phyloP scores from a whole-genome alignment of 768 basidiomycete genomes.

The Mycena capillaripes region DNA sequence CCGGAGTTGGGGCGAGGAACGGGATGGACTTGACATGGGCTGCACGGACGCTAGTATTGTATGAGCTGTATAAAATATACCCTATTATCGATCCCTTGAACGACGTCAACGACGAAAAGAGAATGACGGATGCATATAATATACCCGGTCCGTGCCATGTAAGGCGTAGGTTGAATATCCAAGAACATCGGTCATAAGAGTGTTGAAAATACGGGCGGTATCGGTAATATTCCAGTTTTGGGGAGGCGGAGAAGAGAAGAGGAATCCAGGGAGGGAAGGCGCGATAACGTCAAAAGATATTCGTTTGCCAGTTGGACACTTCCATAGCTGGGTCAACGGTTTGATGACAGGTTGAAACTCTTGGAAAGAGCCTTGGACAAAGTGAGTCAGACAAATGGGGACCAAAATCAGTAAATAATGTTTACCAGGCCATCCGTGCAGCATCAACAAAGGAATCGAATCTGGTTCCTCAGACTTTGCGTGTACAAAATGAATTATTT shows the following conservation, averaged over 20 bases:
- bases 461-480: constrained; percentile 16
- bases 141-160: constrained; percentile 43
- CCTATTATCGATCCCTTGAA: constrained; percentile 8
- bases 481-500: constrained; percentile 28
- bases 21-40: constrained; percentile 18
- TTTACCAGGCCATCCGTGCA: constrained; percentile 32
- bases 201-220: constrained; percentile 44
- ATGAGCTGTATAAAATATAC: constrained; percentile 16
- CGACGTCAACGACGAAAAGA: background rate
- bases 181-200: constrained; percentile 44
- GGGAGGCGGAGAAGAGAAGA: constrained; percentile 36
- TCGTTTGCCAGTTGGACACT: background rate
- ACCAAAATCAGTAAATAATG: background rate
- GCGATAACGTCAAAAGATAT: constrained; percentile 20
- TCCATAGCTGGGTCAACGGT: constrained; percentile 17
- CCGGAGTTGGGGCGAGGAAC: constrained; percentile 7
- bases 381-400: background rate
- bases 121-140: background rate
- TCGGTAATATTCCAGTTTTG: constrained; percentile 36
- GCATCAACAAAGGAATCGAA: constrained; percentile 24
- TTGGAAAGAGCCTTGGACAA: constrained; percentile 25
- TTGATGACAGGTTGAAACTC: constrained; percentile 26
- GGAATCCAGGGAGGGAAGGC: constrained; percentile 37
- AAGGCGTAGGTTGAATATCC: constrained; percentile 41
- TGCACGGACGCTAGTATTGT: constrained; percentile 19